Evolutionary conservation across 805 yeast species (phyloP), one percentile per base, ranked within the genome.

Genomic region (Tetrapisispora fleetii): DNA sequence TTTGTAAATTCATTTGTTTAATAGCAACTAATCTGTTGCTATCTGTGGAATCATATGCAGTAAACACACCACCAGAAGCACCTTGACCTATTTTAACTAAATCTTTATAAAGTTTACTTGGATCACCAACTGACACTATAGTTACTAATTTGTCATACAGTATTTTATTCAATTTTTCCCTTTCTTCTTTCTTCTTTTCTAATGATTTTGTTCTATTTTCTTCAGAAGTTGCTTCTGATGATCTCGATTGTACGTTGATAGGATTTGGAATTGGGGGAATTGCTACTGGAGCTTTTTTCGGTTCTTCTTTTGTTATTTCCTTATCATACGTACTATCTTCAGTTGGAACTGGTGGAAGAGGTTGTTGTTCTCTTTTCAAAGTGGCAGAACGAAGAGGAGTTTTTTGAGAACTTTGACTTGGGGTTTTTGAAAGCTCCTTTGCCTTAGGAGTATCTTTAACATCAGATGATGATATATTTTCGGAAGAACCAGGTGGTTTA

Each of bases 31-130:
- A 73, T 41, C 13, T 32, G 30, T 70, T 69, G 48, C 73, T 72
- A 21, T 74, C 73, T 17, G 75, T 74, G 33, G 68, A 62, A 54
- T 81, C 85, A 57, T 81, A 78, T 0, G 97, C 97, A 30, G 93
- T 87, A 59, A 83, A 93, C 30, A 93, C 99, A 37, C 95, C 95
- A 48, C 99, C 99, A 16, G 95, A 83, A 0, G 99, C 99, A 60
- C 99, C 99, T 69, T 93, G 99, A 1, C 99, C 99, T 54, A 93
- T 83, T 65, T 91, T 90, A 37, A 78, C 75, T 52, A 91, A 72
- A 59, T 80, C 81, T 41, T 73, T 71, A 65, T 86, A 93, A 44
- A 77, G 63, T 47, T 71, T 72, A 32, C 80, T 77, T 13, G 99
- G 99, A 67, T 93, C 95, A 8, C 90, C 93, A 32, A 78, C 80